Base-by-base conservation (phyloP, 176 grass and related monocot genomes). In the Cenchrus purpureus region DNA sequence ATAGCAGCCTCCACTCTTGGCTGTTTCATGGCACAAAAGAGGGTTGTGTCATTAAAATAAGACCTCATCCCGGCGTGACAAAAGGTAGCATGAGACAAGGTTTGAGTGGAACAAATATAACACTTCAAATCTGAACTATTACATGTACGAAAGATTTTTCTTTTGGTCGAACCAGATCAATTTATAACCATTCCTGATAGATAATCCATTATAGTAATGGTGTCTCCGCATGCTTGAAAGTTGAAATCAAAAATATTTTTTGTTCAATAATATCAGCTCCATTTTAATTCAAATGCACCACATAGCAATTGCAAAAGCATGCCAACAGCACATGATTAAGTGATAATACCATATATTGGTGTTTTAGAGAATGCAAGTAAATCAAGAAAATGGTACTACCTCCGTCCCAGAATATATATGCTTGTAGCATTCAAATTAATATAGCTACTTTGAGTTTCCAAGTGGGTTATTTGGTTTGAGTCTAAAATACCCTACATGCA, bases 1-100 rank as follows among this genome's bases (percentile, higher is more conserved):
- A 99, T 97, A 19, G 97, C 88, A 65, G 97, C 97, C 84, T 99
- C 97, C 73, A 94, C 90, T 82, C 97, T 97, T 71, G 97, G 94
- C 97, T 99, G 90, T 87, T 86, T 40, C 43, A 85, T 67, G 60
- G 49, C 55, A 87, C 17, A 50, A 6, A n/a, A 55, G 50, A 79
- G 34, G 32, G 16, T 58, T 1, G 0, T 42, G n/a, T 51, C 19
- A 73, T 3, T 4, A 76, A n/a, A 40, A 5, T 34, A 58, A 25
- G 32, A 48, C 1, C 37, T 40, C 3, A 40, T 40, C 2, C n/a
- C 2, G 3, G 37, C 37, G 0, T 48, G 34, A n/a, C 46, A 14
- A 59, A 73, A 85, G 28, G 46, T 20, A 58, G 52, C 29, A 31
- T 32, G 25, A 43, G 48, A 25, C 22, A 56, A 70, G 8, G 12